Evolutionary conservation across 257 asterid species (phyloP), one percentile per base, ranked within the genome.

Genomic region (Ajuga chamaepitys): DNA sequence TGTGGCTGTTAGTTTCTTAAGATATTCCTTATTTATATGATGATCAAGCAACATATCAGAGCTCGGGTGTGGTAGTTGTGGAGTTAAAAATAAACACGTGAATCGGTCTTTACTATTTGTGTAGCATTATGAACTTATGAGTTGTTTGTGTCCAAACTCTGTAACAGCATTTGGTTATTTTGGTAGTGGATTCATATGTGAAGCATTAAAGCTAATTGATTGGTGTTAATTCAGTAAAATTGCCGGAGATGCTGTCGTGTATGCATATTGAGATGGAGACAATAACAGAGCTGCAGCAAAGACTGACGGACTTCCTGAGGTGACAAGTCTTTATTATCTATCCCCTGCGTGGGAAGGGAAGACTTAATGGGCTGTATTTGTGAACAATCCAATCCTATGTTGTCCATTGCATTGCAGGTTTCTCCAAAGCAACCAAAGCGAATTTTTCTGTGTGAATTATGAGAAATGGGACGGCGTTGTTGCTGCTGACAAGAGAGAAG

Each of bases 241-340:
- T 86, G 71, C 96, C 95, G 0, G 87, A 89, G 73, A 64, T 85
- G 78, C 82, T 84, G 45, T 71, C 78, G 22, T 32, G 50, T 17
- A 70, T 80, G 44, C 74, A 56, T 40, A 83, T 86, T 61, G 87
- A 84, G 58, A 82, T 26, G 57, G 82, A 70, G 37, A 72, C 86
- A 13, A 56, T 77, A 37, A 41, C 64, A 7, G 84, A 81, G 73
- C 74, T 89, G 51, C 86, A 79, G 63, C 83, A 78, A 64, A 63
- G 66, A 52, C 66, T 82, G 75, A 67, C 35, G 57, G 93, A 86
- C 67, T 65, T 86, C 28, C 80, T 86, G 77, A 86, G 85, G 96
- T 89, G 66, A 50, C 34, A 11, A 34, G 4, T 61, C 73, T 58
- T 50, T 32, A 45, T 50, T 52, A 25, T 46, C 46, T 25, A 11